A percentile compares a stretch with the other conserved stretches of the same genome.
phyloP scores from a whole-genome alignment of 176 grass and related monocot genomes.

The Eleusine coracana region DNA sequence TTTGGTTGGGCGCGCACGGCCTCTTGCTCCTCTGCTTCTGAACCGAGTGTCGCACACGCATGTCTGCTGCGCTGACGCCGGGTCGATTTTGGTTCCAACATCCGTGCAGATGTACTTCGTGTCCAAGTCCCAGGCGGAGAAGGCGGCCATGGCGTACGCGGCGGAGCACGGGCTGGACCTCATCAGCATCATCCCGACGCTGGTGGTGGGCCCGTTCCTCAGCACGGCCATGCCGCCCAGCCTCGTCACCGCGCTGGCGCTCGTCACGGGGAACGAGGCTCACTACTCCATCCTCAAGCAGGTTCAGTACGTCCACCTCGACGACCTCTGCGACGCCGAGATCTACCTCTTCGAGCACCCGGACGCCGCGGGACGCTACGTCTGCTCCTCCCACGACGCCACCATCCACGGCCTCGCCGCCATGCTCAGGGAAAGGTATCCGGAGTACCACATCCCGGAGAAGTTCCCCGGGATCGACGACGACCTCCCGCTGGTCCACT shows the following conservation, averaged over 20 bases:
- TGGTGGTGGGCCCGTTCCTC: slow-evolving; percentile 89
- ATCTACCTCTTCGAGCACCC: slow-evolving; percentile 82
- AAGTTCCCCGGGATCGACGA: slow-evolving; percentile 56
- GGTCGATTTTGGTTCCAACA: not conserved
- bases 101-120: slow-evolving; percentile 82
- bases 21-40: not conserved
- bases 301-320: slow-evolving; percentile 76
- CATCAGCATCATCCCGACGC: slow-evolving; percentile 81
- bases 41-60: too few relatives aligned
- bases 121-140: slow-evolving; percentile 80
- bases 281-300: slow-evolving; percentile 87
- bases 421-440: slow-evolving; percentile 62
- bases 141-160: slow-evolving; percentile 79
- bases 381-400: slow-evolving; percentile 79
- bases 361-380: slow-evolving; percentile 62
- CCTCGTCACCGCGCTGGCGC: slow-evolving; percentile 72
- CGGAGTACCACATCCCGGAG: slow-evolving; percentile 62
- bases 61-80: not conserved
- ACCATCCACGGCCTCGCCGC: slow-evolving; percentile 80
- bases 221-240: slow-evolving; percentile 80
- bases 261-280: slow-evolving; percentile 70
- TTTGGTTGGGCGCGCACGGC: not conserved
- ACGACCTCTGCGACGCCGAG: slow-evolving; percentile 84
- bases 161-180: slow-evolving; percentile 63
- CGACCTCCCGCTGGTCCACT: slow-evolving; percentile 38